Evolutionary conservation across 140 eudicot species (phyloP), one percentile per base, ranked within the genome.

Genomic region (Stevia rebaudiana): DNA sequence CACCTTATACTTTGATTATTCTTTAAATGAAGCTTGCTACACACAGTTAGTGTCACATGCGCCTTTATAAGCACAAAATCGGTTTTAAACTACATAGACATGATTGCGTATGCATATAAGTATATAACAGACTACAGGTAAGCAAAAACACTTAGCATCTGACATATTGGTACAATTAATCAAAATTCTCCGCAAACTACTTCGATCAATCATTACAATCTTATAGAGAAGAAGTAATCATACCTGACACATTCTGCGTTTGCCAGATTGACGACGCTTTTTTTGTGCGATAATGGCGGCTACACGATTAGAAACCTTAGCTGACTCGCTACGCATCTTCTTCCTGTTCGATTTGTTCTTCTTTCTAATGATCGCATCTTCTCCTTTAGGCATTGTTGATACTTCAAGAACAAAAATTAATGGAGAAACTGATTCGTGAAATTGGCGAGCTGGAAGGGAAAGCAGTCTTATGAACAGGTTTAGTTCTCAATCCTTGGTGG

Each of bases 241-340:
- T 56, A 85, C 95, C 95, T 89, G 89, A 59, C 97, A 89, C 74
- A 50, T 69, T 61, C 95, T 77, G 46, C 97, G 97, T 78, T 89
- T 89, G 72, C 97, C 97, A 40, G 97, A 50, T 41, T 70, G 81
- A 21, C 96, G 90, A 37, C 96, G 94, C 58, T 88, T 88, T 69
- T 88, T 88, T 42, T 90, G 83, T 74, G 96, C 96, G 68, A 88
- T 88, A 41, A 88, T 77, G 67, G 94, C 73, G 68, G 96, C 96
- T 8, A 85, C 61, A 62, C 96, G 94, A 67, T 68, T 63, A 18
- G 94, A 84, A 36, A 85, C 90, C 49, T 74, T 69, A 1, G 66
- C 18, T 16, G 95, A 52, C 15, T 86, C 81, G 57, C 80, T 79
- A 8, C 80, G 74, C 43, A 68, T 11, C 73, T 88, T 88, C 63